phyloP scores from a whole-genome alignment of 2,329 filamentous ascomycete species.

The Alternaria longipes region DNA sequence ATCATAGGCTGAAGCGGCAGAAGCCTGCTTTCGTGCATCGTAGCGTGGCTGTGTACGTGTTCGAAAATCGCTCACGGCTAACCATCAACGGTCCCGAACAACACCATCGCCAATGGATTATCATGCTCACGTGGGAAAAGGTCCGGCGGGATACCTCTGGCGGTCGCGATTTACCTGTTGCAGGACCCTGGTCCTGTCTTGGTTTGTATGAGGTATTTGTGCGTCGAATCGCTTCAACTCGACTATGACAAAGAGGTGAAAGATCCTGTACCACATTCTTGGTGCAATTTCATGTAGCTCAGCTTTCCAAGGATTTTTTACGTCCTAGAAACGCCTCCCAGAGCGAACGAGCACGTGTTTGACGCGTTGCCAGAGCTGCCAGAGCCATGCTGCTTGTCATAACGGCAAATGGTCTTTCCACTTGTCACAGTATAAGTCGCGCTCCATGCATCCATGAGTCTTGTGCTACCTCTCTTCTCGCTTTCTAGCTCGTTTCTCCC shows the following conservation, averaged over 20 bases:
- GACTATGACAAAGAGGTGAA: constrained; percentile 16
- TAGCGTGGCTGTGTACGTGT: constrained; percentile 30
- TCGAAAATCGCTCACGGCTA: constrained; percentile 39
- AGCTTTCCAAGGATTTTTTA: constrained; percentile 12
- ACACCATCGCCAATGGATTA: constrained; percentile 20
- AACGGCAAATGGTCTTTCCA: background rate
- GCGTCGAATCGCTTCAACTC: constrained; percentile 28
- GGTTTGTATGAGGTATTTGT: constrained; percentile 36
- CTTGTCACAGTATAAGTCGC: constrained; percentile 18
- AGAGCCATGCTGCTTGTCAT: constrained; percentile 10
- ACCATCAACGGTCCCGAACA: constrained; percentile 32
- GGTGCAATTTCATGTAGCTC: constrained; percentile 8
- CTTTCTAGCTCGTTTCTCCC: constrained; percentile 13
- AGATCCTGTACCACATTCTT: constrained; percentile 13
- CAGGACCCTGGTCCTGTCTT: constrained; percentile 15
- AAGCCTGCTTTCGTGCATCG: constrained; percentile 13
- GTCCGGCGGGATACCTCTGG: constrained; percentile 16
- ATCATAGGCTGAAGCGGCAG: constrained; percentile 8
- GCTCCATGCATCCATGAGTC: constrained; percentile 11
- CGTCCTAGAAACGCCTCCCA: constrained; percentile 11
- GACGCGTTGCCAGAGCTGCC: constrained; percentile 8
- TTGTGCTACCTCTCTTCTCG: constrained; percentile 10
- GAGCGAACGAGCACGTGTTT: constrained; percentile 14
- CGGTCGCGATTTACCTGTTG: constrained; percentile 20
- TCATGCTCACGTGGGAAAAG: constrained; percentile 18